These are phyloP conservation scores for Neurospora sublineolata DNA, from an alignment of 495 filamentous ascomycete genomes.

Conservation along the genomic window DNA sequence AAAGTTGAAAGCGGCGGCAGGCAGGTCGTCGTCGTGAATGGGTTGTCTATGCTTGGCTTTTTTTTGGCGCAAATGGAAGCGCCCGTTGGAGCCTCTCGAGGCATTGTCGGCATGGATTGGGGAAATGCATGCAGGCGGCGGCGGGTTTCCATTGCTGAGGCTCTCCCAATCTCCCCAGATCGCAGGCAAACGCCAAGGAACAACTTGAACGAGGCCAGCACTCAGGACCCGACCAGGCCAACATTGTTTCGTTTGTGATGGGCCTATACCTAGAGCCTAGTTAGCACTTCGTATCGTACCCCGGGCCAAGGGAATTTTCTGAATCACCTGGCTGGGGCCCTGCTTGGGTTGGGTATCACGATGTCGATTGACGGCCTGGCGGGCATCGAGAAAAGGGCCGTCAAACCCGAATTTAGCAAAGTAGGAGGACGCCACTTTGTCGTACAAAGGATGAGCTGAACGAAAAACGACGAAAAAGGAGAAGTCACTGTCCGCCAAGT, in stretches of 20 bases:
- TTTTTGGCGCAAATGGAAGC: not conserved
- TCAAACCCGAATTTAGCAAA: not conserved
- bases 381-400: not conserved
- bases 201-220: not conserved
- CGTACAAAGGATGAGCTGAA: not conserved
- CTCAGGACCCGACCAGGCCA: not conserved
- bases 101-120: not conserved
- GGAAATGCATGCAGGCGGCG: not conserved
- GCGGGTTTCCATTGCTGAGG: not conserved
- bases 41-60: not conserved
- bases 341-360: not conserved
- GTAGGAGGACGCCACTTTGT: not conserved
- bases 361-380: not conserved
- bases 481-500: not conserved
- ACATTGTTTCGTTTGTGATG: not conserved
- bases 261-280: not conserved
- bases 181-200: not conserved
- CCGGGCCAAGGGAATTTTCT: not conserved
- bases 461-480: not conserved
- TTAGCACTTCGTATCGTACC: not conserved
- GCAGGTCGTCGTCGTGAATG: not conserved
- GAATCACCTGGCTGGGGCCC: not conserved
- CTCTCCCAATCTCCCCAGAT: not conserved
- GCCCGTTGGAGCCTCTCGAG: not conserved
- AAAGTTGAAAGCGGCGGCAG: not conserved